Evolutionary conservation across 805 yeast genomes (phyloP).

Genomic region (Candida corydali): DNA sequence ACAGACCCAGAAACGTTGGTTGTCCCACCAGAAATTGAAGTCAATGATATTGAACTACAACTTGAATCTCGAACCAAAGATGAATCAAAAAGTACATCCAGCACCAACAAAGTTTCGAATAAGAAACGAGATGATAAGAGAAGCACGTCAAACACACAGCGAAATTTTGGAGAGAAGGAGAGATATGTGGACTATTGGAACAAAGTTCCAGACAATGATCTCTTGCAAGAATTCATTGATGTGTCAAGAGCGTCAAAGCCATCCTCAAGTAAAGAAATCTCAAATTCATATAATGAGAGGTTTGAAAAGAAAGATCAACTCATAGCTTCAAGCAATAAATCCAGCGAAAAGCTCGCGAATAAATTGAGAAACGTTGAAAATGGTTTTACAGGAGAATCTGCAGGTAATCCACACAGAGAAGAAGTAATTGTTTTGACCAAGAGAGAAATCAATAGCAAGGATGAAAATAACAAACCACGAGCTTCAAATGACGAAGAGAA

Average conservation of each 20-base stretch:
- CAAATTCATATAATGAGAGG: too few relatives aligned
- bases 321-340: too few relatives aligned
- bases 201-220: constrained; percentile 18
- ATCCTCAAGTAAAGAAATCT: neutral
- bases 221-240: constrained; percentile 10
- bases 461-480: too few relatives aligned
- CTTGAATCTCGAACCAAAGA: neutral
- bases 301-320: too few relatives aligned
- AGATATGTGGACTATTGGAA: constrained; percentile 22
- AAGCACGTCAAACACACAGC: constrained; percentile 5
- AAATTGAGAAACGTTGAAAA: too few relatives aligned
- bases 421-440: too few relatives aligned
- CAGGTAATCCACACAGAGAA: too few relatives aligned
- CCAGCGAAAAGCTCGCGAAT: too few relatives aligned
- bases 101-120: neutral
- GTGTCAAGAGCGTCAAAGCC: constrained; percentile 5
- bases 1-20: neutral
- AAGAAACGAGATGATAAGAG: neutral
- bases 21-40: neutral
- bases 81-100: neutral
- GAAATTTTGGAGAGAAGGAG: constrained; percentile 8
- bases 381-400: too few relatives aligned
- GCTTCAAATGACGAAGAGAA: neutral
- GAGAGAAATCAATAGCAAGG: too few relatives aligned
- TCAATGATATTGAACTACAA: neutral